phyloP scores from a whole-genome alignment of 768 basidiomycete genomes.

The Naganishia antarctica region DNA sequence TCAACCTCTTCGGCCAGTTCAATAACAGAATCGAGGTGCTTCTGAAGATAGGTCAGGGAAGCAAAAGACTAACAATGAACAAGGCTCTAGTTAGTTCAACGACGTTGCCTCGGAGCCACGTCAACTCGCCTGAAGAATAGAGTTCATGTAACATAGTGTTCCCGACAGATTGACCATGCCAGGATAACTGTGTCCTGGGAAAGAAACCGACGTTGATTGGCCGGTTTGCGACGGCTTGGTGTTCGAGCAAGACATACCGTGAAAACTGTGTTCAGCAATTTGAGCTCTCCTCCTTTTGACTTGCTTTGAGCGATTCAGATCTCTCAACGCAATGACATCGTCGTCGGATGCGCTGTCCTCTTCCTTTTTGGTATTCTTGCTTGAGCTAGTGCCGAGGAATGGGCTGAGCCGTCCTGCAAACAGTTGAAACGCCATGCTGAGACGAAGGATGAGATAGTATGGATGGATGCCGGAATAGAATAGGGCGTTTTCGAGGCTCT shows the following conservation, averaged over 20 bases:
- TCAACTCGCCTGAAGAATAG: conserved; percentile 71
- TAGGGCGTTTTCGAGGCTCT: conserved; percentile 3
- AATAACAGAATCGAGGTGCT: conserved; percentile 71
- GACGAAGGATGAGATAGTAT: conserved; percentile 11
- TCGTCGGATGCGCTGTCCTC: background rate
- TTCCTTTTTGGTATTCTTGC: background rate
- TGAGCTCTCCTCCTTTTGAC: conserved; percentile 5
- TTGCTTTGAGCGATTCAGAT: background rate
- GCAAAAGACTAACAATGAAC: conserved; percentile 68
- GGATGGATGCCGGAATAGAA: conserved; percentile 21
- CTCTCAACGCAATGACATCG: too few relatives aligned
- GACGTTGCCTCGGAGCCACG: background rate
- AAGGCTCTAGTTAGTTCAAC: background rate
- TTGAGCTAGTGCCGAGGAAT: background rate
- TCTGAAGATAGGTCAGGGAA: conserved; percentile 74
- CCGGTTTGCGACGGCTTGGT: background rate
- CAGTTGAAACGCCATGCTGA: conserved; percentile 3
- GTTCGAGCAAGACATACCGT: background rate
- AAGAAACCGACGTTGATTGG: background rate
- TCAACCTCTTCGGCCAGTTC: conserved; percentile 71
- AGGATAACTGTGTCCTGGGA: conserved; percentile 56
- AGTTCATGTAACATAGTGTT: conserved; percentile 96
- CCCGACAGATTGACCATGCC: conserved; percentile 94
- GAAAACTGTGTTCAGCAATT: conserved; percentile 1
- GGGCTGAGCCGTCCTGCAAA: background rate